These are phyloP conservation scores for Ceratonia siliqua DNA, from an alignment of 306 rosid species.

Conservation along the genomic window DNA sequence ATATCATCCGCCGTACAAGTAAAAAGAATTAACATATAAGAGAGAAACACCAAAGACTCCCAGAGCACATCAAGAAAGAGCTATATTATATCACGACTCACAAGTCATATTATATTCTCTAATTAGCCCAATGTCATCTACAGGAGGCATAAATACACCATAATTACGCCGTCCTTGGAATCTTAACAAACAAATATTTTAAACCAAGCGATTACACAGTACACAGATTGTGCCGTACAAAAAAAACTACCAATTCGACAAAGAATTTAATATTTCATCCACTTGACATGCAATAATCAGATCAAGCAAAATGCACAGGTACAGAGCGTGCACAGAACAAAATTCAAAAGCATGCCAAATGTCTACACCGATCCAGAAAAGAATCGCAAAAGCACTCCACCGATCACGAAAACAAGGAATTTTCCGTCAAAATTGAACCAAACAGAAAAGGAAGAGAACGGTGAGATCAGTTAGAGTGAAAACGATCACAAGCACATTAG, in stretches of 20 bases:
- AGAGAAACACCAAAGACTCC: too few species aligned
- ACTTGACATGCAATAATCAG: neutral
- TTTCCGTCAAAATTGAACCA: slow-evolving; percentile 20
- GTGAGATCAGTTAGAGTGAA: neutral
- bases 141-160: too few species aligned
- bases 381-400: neutral
- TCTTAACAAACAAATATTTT: too few species aligned
- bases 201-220: neutral
- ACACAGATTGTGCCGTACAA: too few species aligned
- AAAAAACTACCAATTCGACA: neutral
- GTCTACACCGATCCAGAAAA: neutral
- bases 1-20: too few species aligned
- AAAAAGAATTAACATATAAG: too few species aligned
- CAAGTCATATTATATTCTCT: too few species aligned
- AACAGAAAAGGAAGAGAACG: slow-evolving; percentile 7
- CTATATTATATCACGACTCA: too few species aligned
- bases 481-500: neutral
- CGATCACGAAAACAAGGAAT: neutral
- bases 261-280: neutral
- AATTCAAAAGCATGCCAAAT: neutral
- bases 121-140: too few species aligned
- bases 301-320: slow-evolving; percentile 18
- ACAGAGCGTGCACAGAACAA: neutral
- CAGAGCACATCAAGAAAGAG: too few species aligned
- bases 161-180: too few species aligned